Conservation (phyloP, 371 early-diverging fungal species). For the Mucor indicus region DNA sequence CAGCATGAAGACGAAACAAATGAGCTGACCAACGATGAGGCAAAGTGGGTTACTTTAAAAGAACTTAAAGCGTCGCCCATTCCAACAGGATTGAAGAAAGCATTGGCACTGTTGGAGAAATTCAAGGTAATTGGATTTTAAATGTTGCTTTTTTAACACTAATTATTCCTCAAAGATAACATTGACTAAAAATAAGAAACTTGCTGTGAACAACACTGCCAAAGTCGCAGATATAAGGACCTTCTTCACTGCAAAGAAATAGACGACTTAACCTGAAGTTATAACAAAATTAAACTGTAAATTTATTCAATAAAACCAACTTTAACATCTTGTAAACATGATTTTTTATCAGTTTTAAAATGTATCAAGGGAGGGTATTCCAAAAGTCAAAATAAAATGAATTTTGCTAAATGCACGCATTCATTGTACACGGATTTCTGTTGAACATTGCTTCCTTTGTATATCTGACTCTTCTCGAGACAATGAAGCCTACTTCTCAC, state of each 20-base stretch:
- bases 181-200: slow-evolving; percentile 3
- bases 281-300: too few relatives aligned
- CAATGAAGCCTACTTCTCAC: too few relatives aligned
- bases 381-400: too few relatives aligned
- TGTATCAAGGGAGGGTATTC: too few relatives aligned
- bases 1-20: slow-evolving; percentile 1
- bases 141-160: background rate
- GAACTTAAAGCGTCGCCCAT: slow-evolving; percentile 59
- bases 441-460: too few relatives aligned
- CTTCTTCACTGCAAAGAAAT: slow-evolving; percentile 8
- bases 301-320: too few relatives aligned
- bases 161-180: slow-evolving; percentile 4
- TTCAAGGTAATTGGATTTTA: slow-evolving; percentile 11
- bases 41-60: slow-evolving; percentile 50
- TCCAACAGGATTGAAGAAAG: slow-evolving; percentile 69
- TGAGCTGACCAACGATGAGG: background rate
- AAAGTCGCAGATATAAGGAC: slow-evolving; percentile 10
- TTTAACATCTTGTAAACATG: too few relatives aligned
- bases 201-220: slow-evolving; percentile 7
- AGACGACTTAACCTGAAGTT: too few relatives aligned
- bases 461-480: too few relatives aligned
- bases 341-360: too few relatives aligned
- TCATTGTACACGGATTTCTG: too few relatives aligned
- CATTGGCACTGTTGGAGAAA: slow-evolving; percentile 54
- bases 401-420: too few relatives aligned